Conservation (phyloP, 1,284 basidiomycete species). For the Rhodotorula sp. region DNA sequence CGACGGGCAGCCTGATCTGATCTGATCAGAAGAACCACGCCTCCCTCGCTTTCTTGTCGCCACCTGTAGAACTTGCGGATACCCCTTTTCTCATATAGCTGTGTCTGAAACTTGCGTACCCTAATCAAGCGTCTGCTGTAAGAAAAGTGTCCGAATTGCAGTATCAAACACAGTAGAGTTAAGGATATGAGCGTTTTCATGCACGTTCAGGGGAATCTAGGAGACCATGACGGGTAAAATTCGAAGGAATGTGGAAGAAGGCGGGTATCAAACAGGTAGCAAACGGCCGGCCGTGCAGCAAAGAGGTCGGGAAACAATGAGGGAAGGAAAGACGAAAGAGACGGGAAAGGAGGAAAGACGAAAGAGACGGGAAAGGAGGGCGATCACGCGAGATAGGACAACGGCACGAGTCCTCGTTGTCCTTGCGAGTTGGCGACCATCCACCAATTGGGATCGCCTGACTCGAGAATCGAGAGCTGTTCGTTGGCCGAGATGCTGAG, state of each 20-base stretch:
- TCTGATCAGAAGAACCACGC: neutral
- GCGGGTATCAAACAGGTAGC: neutral
- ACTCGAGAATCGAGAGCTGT: conserved; percentile 36
- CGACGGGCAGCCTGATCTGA: conserved; percentile 11
- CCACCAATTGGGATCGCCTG: conserved; percentile 38
- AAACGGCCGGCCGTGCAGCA: neutral
- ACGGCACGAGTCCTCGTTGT: conserved; percentile 35
- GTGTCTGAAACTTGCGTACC: no score
- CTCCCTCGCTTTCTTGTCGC: neutral
- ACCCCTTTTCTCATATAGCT: no score
- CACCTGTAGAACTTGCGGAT: neutral
- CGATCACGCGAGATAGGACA: conserved; percentile 24
- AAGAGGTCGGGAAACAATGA: conserved; percentile 2
- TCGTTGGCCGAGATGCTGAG: conserved; percentile 35
- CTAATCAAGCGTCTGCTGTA: no score
- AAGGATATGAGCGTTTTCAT: no score
- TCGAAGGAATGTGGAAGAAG: neutral
- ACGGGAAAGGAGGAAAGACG: neutral
- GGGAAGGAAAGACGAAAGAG: neutral
- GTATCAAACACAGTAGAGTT: no score
- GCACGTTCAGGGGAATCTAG: conserved; percentile 26
- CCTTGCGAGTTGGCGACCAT: conserved; percentile 31
- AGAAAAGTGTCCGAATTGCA: no score
- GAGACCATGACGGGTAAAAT: neutral
- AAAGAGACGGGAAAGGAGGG: neutral